Percentiles rank a stretch among this genome's conserved stretches.
phyloP scores from a whole-genome alignment of 2,329 filamentous ascomycete species.

The Paracorniculantispora psalliotae region DNA sequence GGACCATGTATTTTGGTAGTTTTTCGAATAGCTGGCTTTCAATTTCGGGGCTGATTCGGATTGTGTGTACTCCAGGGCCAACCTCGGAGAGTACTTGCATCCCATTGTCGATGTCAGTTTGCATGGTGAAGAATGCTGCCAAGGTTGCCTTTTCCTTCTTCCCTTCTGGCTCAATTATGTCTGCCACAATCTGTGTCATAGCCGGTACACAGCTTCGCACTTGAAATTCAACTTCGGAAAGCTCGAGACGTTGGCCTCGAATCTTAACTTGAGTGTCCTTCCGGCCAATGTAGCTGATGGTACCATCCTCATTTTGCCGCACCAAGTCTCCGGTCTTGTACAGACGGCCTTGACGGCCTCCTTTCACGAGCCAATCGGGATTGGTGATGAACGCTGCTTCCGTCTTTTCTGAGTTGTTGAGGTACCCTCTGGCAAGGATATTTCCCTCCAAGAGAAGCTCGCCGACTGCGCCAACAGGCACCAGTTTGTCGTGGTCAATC shows the following conservation, averaged over 20 bases:
- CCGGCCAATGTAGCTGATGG: conserved; percentile 41
- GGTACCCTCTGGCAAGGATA: conserved; percentile 18
- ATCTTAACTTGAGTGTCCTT: conserved; percentile 53
- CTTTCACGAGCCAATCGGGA: background rate
- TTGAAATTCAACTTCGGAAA: conserved; percentile 23
- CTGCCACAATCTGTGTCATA: conserved; percentile 3
- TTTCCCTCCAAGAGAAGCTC: conserved; percentile 19
- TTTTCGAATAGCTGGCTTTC: background rate
- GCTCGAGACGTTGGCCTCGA: conserved; percentile 48
- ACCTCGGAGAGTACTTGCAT: background rate
- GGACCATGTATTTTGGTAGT: background rate
- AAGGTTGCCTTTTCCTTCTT: conserved; percentile 9
- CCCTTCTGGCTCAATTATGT: conserved; percentile 10
- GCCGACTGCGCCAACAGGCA: conserved; percentile 15
- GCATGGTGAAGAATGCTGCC: conserved; percentile 10
- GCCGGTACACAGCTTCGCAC: background rate
- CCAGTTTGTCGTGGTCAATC: conserved; percentile 7
- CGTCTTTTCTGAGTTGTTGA: conserved; percentile 15
- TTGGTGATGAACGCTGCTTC: conserved; percentile 20
- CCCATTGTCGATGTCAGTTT: background rate
- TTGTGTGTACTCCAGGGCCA: background rate
- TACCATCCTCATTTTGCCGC: conserved; percentile 28
- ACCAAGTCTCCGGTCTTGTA: conserved; percentile 46
- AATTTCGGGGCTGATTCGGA: background rate
- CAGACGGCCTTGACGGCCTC: conserved; percentile 19